Base-by-base conservation (phyloP, 2,329 filamentous ascomycete species). In the Claviceps fusiformis region DNA sequence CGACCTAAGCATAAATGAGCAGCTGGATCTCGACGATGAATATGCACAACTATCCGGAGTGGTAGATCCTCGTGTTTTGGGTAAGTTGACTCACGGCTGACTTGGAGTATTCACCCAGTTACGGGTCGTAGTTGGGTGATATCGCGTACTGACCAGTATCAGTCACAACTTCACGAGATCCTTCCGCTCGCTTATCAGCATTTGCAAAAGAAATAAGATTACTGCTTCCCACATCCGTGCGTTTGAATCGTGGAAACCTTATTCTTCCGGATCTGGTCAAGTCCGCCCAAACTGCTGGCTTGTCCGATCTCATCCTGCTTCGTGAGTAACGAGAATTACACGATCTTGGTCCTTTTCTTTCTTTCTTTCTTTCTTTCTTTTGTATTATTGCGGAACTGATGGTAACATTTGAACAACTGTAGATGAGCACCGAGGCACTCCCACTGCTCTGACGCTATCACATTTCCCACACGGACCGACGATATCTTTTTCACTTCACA, bases 191-290 rank as follows among this genome's bases (percentile, higher is more conserved):
- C 54, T 76, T 98, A 9, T 80, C 83, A n/a, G 85, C 89, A 0
- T 98, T 98, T 65, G 86, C 89, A 35, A 97, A 98, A 68, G 93
- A 97, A 69, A 86, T 95, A 54, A 78, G 90, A 53, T 74, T 95
- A 24, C 74, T 95, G 6, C 75, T 95, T 1, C 92, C 91, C 0
- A 96, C 91, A 0, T 80, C 85, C 0, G 91, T 96, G 58, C 82
- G 92, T 10, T 72, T 97, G 54, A 98, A 98, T 68, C 83, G 93
- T 68, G 93, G 93, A 66, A 96, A 93, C 60, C 77, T 95, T 35
- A 84, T 97, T 58, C 75, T 97, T 9, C 86, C 87, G 3, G 92
- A 95, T 63, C 78, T 98, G 2, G 87, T 95, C 31, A 77, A 80
- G 50, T 92, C 87, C 55, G 90, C 90, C 24, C 85, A 91, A 64